Conservation (phyloP, 306 rosid species). For the Spatholobus suberectus region DNA sequence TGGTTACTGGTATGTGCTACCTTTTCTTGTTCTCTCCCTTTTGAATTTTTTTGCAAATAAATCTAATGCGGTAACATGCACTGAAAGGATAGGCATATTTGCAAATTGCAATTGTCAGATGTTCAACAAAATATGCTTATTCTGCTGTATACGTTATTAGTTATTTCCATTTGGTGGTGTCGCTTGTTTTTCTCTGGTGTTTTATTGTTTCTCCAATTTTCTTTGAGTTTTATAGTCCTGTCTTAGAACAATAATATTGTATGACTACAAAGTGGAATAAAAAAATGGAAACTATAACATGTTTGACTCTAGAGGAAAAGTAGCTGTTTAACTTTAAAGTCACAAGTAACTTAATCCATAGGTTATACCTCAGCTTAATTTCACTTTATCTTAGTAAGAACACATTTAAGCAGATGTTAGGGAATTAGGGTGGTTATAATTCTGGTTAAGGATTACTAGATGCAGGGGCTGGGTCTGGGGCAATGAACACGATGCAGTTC, state of each 20-base stretch:
- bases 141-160: not conserved
- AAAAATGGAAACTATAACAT: not conserved
- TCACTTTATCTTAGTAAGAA: not conserved
- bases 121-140: constrained; percentile 4
- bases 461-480: not conserved
- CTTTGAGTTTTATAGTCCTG: not conserved
- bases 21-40: constrained; percentile 9
- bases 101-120: not conserved
- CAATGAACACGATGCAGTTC: not conserved
- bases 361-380: not conserved
- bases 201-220: not conserved
- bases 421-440: not conserved
- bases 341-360: not conserved
- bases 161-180: not conserved
- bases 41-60: not conserved
- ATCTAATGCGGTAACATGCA: not conserved
- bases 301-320: not conserved
- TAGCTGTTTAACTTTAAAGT: not conserved
- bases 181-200: not conserved
- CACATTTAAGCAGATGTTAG: not conserved
- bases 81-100: constrained; percentile 20
- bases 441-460: not conserved
- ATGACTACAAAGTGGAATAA: not conserved
- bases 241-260: not conserved
- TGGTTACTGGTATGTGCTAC: constrained; percentile 78